phyloP scores from a whole-genome alignment of 2,329 filamentous ascomycete genomes.

The Ophiobolus disseminans region DNA sequence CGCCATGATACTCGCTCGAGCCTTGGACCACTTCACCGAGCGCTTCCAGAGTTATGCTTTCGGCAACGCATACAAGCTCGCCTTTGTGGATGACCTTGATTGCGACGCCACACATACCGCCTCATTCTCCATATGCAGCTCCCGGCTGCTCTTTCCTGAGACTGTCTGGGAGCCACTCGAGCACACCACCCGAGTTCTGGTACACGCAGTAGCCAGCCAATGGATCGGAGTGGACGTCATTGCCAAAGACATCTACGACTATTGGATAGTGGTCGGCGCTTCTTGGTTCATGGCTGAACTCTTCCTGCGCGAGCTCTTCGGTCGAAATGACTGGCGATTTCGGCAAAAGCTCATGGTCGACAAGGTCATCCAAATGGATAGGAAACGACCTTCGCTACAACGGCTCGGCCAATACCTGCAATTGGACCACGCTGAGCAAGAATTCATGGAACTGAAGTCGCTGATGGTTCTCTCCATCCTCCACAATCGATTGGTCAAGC shows the following conservation, averaged over 20 bases:
- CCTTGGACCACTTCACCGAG: slow-evolving; percentile 89
- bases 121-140: slow-evolving; percentile 87
- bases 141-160: slow-evolving; percentile 80
- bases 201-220: slow-evolving; percentile 85
- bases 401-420: slow-evolving; percentile 79
- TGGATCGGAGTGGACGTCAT: slow-evolving; percentile 96
- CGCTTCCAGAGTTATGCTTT: slow-evolving; percentile 92
- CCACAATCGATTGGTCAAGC: slow-evolving; percentile 88
- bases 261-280: slow-evolving; percentile 88
- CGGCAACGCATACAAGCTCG: slow-evolving; percentile 82
- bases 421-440: slow-evolving; percentile 82
- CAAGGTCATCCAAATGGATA: slow-evolving; percentile 79
- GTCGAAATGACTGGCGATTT: slow-evolving; percentile 93
- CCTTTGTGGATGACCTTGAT: slow-evolving; percentile 89
- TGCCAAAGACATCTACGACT: slow-evolving; percentile 78
- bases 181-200: slow-evolving; percentile 78
- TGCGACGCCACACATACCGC: slow-evolving; percentile 78
- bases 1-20: slow-evolving; percentile 79
- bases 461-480: slow-evolving; percentile 91
- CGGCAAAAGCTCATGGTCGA: slow-evolving; percentile 87
- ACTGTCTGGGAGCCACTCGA: slow-evolving; percentile 86
- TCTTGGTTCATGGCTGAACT: slow-evolving; percentile 95
- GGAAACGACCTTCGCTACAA: slow-evolving; percentile 80
- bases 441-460: slow-evolving; percentile 91
- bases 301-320: slow-evolving; percentile 88